phyloP scores from a whole-genome alignment of 805 yeast species.

The Pichia thaimueangensis region DNA sequence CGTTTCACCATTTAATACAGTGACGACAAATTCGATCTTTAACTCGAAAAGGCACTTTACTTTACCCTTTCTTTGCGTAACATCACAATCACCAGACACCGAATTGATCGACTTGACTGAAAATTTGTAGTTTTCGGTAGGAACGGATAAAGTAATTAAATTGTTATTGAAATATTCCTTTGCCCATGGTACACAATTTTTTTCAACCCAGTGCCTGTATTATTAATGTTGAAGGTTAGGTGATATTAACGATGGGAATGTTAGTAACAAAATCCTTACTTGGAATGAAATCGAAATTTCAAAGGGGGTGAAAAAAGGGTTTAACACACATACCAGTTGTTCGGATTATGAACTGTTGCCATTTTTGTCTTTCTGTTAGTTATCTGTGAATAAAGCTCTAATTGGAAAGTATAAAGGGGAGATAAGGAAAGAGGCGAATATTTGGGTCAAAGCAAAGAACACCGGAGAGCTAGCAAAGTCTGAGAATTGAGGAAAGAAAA shows the following conservation, averaged over 20 bases:
- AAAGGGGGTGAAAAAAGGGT: neutral
- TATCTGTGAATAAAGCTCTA: neutral
- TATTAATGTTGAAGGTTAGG: neutral
- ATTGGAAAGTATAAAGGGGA: neutral
- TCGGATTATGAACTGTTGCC: constrained; percentile 89
- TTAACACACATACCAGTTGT: constrained; percentile 54
- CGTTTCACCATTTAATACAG: constrained; percentile 29
- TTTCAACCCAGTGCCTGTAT: constrained; percentile 91
- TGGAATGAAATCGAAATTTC: neutral
- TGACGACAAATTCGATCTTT: constrained; percentile 43
- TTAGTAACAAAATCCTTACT: too few species aligned
- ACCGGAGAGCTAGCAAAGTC: too few species aligned
- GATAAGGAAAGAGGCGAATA: too few species aligned
- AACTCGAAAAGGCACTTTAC: constrained; percentile 71
- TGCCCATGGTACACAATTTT: constrained; percentile 92
- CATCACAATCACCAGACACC: constrained; percentile 71
- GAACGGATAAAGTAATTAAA: constrained; percentile 42
- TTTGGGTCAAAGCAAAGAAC: too few species aligned
- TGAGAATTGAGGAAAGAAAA: too few species aligned
- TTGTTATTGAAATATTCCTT: constrained; percentile 62
- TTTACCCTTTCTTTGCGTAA: constrained; percentile 77
- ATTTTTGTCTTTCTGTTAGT: too few species aligned
- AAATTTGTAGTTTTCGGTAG: constrained; percentile 30
- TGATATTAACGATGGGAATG: neutral
- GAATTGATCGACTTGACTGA: constrained; percentile 34